Percentiles rank a stretch among this genome's conserved stretches.
These are phyloP conservation scores for Ophiobolus disseminans DNA, from an alignment of 2,329 filamentous ascomycete species.

Conservation along the genomic window DNA sequence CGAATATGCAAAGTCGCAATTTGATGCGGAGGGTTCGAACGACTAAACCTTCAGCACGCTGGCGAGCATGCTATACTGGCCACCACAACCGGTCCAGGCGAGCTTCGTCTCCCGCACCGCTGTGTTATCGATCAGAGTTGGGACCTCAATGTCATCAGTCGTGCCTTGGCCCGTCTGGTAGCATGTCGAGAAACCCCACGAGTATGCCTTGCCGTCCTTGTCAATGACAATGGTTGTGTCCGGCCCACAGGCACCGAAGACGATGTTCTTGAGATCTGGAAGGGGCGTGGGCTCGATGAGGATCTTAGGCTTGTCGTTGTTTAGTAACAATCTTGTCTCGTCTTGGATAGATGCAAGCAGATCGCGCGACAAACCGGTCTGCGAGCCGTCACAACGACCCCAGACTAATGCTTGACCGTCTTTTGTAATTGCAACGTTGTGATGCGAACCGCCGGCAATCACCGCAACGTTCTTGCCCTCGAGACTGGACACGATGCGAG, in stretches of 20 bases:
- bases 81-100: conserved; percentile 81
- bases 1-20: conserved; percentile 17
- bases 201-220: conserved; percentile 72
- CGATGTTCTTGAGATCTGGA: conserved; percentile 64
- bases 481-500: conserved; percentile 69
- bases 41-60: conserved; percentile 9
- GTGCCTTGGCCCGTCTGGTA: conserved; percentile 82
- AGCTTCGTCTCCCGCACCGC: conserved; percentile 78
- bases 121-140: conserved; percentile 83
- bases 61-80: conserved; percentile 77
- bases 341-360: conserved; percentile 49
- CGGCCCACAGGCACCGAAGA: conserved; percentile 67
- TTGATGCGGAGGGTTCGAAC: conserved; percentile 3
- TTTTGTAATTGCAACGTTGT: conserved; percentile 67
- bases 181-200: conserved; percentile 81
- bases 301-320: conserved; percentile 72
- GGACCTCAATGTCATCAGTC: conserved; percentile 78
- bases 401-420: conserved; percentile 65
- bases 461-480: conserved; percentile 68
- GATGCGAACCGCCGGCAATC: conserved; percentile 77
- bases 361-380: conserved; percentile 54
- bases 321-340: conserved; percentile 51
- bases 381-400: conserved; percentile 66
- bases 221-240: conserved; percentile 78
- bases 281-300: conserved; percentile 70